phyloP scores from a whole-genome alignment of 2,329 filamentous ascomycete genomes.

The Curvularia verruculosa region DNA sequence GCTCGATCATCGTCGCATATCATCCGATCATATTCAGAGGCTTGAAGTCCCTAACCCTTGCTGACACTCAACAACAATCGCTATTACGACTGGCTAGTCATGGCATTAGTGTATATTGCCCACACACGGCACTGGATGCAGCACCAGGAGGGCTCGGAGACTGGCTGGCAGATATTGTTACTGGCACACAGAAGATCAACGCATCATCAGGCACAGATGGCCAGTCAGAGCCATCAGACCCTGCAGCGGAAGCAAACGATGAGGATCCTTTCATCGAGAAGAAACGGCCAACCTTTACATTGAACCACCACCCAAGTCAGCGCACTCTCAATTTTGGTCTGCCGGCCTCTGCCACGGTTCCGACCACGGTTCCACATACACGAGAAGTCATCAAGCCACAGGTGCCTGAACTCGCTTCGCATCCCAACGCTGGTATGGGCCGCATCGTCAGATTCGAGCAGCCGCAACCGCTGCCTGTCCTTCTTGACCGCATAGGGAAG shows the following conservation, averaged over 20 bases:
- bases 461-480: conserved; percentile 58
- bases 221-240: conserved; percentile 13
- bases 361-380: conserved; percentile 50
- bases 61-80: conserved; percentile 84
- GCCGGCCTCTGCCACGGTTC: conserved; percentile 17
- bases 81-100: conserved; percentile 81
- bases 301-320: conserved; percentile 59
- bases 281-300: conserved; percentile 51
- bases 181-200: conserved; percentile 55
- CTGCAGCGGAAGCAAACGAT: conserved; percentile 19
- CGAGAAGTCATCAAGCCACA: conserved; percentile 62
- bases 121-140: conserved; percentile 93
- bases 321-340: conserved; percentile 45
- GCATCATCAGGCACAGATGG: conserved; percentile 9
- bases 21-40: conserved; percentile 97
- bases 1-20: conserved; percentile 85
- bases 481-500: conserved; percentile 67
- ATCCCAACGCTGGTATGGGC: conserved; percentile 64
- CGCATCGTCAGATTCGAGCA: conserved; percentile 63
- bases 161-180: conserved; percentile 89
- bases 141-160: conserved; percentile 85
- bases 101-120: conserved; percentile 93
- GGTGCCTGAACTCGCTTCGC: conserved; percentile 44
- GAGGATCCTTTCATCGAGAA: conserved; percentile 48
- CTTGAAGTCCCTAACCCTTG: conserved; percentile 84